Base-by-base conservation (phyloP, 1,284 basidiomycete species). In the Sporisorium scitamineum region DNA sequence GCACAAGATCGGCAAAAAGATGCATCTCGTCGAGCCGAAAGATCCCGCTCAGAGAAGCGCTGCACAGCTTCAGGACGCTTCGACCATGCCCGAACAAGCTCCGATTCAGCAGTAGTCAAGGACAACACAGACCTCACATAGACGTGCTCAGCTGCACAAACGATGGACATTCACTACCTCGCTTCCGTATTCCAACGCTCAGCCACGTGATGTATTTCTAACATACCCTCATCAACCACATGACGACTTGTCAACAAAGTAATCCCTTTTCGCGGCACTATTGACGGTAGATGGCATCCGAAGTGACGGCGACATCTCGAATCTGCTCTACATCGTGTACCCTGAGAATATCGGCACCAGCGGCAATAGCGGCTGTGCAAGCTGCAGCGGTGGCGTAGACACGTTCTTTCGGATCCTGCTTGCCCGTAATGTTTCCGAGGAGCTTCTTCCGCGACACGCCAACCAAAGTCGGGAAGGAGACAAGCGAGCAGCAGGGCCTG, bases 311-410 rank as follows among this genome's bases (percentile, higher is more conserved):
- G 2, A 89, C 89, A 71, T 92, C 91, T 16, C 86, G 85, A 87
- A 94, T 92, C 65, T 91, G 90, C 54, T 87, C 84, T 1, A 92
- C 90, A 83, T 96, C 92, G 85, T 99, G 96, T 2, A 97, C 94
- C 24, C 95, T 87, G 1, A 97, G 89, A 0, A 95, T 86, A 63
- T 90, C 88, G 0, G 90, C 90, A 0, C 91, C 80, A 79, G 92
- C 91, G 70, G 91, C 90, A 9, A 94, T 90, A 31, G 92, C 92
- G 76, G 91, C 91, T 0, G 91, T 87, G 32, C 93, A 91, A 4
- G 92, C 90, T 0, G 92, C 92, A 0, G 93, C 92, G 16, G 95
- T 97, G 2, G 93, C 95, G 87, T 89, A 92, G 0, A 87, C 89
- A 10, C 95, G 88, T 66, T 94, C 91, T 60, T 88, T 89, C 0